Evolutionary conservation across 768 basidiomycete genomes (phyloP).

Genomic region (Saitozyma podzolica): DNA sequence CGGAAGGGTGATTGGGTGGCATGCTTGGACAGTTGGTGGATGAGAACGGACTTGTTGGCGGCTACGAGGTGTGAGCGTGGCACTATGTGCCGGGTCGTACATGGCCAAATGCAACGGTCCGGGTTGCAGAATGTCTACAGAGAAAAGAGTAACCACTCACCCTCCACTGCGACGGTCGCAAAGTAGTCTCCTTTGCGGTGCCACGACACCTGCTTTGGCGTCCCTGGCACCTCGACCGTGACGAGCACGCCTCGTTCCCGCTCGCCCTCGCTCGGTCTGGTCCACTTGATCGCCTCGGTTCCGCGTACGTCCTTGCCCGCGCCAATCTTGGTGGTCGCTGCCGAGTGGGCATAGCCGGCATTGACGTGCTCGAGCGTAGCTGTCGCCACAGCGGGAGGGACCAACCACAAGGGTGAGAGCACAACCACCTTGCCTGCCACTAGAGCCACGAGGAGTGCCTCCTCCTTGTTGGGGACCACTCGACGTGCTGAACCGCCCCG

Average conservation of each 20-base stretch:
- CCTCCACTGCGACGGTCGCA: conserved; percentile 69
- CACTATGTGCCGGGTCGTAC: not conserved
- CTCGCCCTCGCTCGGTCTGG: conserved; percentile 51
- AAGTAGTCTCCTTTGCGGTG: conserved; percentile 94
- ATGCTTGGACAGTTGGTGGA: conserved; percentile 88
- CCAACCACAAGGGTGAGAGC: conserved; percentile 47
- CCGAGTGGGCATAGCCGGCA: conserved; percentile 60
- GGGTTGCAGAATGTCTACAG: too few relatives aligned
- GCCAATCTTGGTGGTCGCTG: conserved; percentile 47
- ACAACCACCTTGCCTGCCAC: conserved; percentile 56
- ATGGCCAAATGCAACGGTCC: too few relatives aligned
- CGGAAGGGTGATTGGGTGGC: conserved; percentile 98
- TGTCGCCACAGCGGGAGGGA: conserved; percentile 71
- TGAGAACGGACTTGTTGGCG: conserved; percentile 82
- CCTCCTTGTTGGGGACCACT: conserved; percentile 88
- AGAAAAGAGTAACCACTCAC: conserved; percentile 59
- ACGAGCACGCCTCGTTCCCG: conserved; percentile 54
- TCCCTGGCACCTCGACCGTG: conserved; percentile 54
- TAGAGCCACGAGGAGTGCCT: conserved; percentile 57
- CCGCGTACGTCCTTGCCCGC: conserved; percentile 40
- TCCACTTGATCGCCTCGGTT: conserved; percentile 54
- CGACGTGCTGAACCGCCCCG: conserved; percentile 73
- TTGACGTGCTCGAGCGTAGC: conserved; percentile 63
- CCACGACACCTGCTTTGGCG: conserved; percentile 80
- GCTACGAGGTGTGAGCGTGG: conserved; percentile 59